Percentiles rank a stretch among this genome's conserved stretches.
Conservation (phyloP, 176 grass and related monocot species). For the Canna indica region DNA sequence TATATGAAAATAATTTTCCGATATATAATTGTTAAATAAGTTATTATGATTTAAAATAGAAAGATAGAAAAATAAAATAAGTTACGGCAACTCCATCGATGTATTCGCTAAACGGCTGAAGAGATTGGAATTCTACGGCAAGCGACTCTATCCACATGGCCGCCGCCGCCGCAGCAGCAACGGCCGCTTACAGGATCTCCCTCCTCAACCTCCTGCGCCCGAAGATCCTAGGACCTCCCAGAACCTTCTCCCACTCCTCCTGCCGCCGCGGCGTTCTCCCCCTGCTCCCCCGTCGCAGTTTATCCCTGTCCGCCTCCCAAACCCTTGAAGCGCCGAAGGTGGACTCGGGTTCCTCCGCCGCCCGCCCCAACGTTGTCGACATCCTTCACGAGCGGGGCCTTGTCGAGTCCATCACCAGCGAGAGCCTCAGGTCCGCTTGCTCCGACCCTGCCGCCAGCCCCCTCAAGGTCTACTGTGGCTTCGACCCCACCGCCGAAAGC, state of each 20-base stretch:
- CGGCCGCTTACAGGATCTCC: neutral
- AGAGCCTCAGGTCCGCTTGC: conserved; percentile 34
- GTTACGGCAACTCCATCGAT: too few relatives aligned
- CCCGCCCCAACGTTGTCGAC: conserved; percentile 41
- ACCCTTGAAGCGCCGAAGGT: neutral
- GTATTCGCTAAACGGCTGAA: too few relatives aligned
- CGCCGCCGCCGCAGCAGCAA: neutral
- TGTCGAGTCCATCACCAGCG: conserved; percentile 64
- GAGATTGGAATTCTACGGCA: too few relatives aligned
- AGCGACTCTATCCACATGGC: too few relatives aligned
- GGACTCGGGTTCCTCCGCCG: neutral
- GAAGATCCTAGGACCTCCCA: conserved; percentile 21
- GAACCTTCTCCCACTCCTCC: conserved; percentile 10
- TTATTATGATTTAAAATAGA: too few relatives aligned
- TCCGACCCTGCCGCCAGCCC: conserved; percentile 10
- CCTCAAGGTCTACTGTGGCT: conserved; percentile 78
- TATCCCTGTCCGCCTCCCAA: conserved; percentile 2
- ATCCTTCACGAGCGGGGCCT: conserved; percentile 80
- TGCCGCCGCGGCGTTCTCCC: conserved; percentile 3
- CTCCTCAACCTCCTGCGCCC: conserved; percentile 31
- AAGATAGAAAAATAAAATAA: too few relatives aligned
- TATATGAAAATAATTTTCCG: too few relatives aligned
- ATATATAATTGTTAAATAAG: too few relatives aligned
- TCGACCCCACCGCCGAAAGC: conserved; percentile 85
- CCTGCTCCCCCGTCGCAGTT: conserved; percentile 16